Base-by-base conservation (phyloP, 2,329 filamentous ascomycete species). In the Thielaviopsis ethacetica region DNA sequence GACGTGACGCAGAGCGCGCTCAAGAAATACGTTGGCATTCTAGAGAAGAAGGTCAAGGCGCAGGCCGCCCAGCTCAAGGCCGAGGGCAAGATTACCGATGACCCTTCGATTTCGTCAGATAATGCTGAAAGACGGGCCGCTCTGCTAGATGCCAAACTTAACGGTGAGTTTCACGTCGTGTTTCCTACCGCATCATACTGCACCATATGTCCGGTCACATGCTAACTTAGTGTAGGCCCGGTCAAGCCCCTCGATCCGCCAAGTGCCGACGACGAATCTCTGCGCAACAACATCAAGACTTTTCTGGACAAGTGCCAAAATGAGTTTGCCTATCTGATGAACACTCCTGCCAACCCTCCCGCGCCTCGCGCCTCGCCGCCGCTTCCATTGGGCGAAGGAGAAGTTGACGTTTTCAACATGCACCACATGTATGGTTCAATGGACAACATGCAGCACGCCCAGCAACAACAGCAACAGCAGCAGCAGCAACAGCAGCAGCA, bases 1-100 rank as follows among this genome's bases (percentile, higher is more conserved):
- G 93, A 95, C 71, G 86, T 88, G 62, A 82, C 91, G 60, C 91
- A 95, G 66, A 90, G 91, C 71, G 88, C 90, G 38, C 74, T 96
- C 58, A 90, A 88, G 69, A 90, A 90, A 74, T 94, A 96, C 68
- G 86, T 97, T 61, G 78, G 83, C 58, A 88, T 97, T 72, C 78
- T 97, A 63, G 91, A 97, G 73, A 82, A 84, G 66, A 93, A 91
- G 63, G 76, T 96, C 66, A 90, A 86, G 71, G 86, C 88, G 63
- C 88, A 95, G 73, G 79, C 87, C 22, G 79, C 80, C 57, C 85
- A 90, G 72, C 76, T 81, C 62, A 86, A 84, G 63, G 72, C 78
- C 19, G 74, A 77, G 24, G 74, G 70, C 65, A 67, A 69, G n/a
- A 49, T 67, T 24, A 67, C 68, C n/a, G 63, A 75, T 68, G 66